These are phyloP conservation scores for Psidium guajava DNA, from an alignment of 345 rosid species.

Conservation along the genomic window DNA sequence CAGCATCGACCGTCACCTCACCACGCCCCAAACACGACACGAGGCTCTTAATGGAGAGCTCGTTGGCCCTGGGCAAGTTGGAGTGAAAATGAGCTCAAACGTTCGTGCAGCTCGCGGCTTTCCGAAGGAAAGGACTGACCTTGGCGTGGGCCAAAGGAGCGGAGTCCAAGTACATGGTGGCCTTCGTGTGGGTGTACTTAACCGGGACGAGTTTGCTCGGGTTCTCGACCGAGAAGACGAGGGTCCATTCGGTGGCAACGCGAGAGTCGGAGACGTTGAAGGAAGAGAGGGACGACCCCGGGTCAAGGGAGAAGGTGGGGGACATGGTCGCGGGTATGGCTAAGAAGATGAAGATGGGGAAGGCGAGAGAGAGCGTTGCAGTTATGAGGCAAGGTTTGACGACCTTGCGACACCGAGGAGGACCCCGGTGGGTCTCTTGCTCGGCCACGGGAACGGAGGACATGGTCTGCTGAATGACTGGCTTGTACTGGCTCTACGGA, in stretches of 20 bases:
- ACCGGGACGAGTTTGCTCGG: neutral
- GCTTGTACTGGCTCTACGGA: neutral
- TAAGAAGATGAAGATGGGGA: neutral
- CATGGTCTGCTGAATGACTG: neutral
- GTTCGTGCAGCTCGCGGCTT: fast-evolving
- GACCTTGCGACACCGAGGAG: neutral
- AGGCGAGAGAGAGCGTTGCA: neutral
- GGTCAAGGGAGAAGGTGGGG: neutral
- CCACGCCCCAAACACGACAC: neutral
- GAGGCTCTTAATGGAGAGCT: neutral
- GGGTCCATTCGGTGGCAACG: neutral
- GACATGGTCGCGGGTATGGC: neutral
- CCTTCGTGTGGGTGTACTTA: neutral
- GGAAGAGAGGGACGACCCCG: neutral
- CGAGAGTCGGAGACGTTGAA: neutral
- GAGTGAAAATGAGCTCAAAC: neutral
- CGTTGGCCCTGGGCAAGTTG: neutral
- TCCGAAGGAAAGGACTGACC: neutral
- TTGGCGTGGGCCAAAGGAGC: neutral
- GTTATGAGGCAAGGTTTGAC: neutral
- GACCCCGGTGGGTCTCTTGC: neutral
- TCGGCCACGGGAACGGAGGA: neutral
- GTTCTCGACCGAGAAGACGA: neutral
- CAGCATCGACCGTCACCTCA: neutral
- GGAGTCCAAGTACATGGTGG: neutral